Evolutionary conservation across 768 basidiomycete genomes (phyloP), one percentile per base, ranked within the genome.

Genomic region (Pulveroboletus sp.): DNA sequence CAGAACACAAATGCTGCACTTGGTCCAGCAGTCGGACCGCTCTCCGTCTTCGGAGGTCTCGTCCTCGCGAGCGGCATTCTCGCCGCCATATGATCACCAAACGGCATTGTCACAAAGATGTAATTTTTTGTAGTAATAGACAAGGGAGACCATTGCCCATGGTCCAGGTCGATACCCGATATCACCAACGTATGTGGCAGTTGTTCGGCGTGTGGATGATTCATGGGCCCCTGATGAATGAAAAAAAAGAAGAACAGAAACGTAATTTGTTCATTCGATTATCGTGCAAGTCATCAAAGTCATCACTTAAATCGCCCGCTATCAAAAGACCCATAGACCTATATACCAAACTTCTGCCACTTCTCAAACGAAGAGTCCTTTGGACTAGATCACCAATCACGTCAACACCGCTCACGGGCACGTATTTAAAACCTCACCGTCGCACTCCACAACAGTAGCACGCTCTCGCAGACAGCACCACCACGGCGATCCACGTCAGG

Each of bases 361-460:
- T 17, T 32, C 39, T 33, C 41, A 10, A 21, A 6, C 15, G 8
- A 8, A 6, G 39, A 31, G 32, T 1, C n/a, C 46, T 27, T 44
- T 17, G 55, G 50, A 30, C 62, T 59, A 31, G 10, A 41, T 18
- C 37, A 24, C 32, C 28, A 10, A 41, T 39, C 26, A 21, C 15
- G 43, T 63, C 49, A 64, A 38, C 27, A 27, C 14, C 39, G 21
- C 9, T 9, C 27, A 13, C 36, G 35, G 26, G 40, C 24, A 10
- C 21, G 11, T 11, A 8, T 3, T 7, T 14, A 0, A 32, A 26
- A 18, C 59, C 66, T 31, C 28, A 73, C 76, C 61, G 71, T 51
- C 75, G 65, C n/a, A 83, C 76, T 6, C 85, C 85, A 64, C 82
- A 83, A 53, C 85, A 87, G 49, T 79, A 76, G 58, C 84, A 89